Evolutionary conservation across 2,329 filamentous ascomycete species (phyloP), one percentile per base, ranked within the genome.

Genomic region (Zasmidium angulare): DNA sequence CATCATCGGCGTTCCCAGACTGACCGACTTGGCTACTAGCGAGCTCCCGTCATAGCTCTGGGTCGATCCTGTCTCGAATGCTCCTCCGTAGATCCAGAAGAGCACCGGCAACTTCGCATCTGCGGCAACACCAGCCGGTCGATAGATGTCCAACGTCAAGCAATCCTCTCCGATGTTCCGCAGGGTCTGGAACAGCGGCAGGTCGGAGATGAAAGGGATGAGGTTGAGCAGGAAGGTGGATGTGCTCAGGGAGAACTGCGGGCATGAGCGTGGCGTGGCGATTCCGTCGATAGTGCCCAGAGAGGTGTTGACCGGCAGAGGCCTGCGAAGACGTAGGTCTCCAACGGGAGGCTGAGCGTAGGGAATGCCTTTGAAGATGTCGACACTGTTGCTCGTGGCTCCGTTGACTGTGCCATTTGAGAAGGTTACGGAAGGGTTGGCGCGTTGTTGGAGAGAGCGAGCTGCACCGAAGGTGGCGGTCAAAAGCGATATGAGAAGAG

Each of bases 281-380:
- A 83, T 86, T 0, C 86, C 88, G 40, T 85, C 80, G 43, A 89
- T 78, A 0, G 79, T 86, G 1, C 88, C 89, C 79, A 66, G 2
- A 76, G 74, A 3, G n/a, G 46, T 14, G 7, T 80, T 84, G 14
- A 89, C 75, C 10, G 81, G 78, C 68, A 85, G 80, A 0, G 90
- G 89, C 4, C 88, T 86, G 69, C 83, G 86, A 31, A 93, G 81
- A 12, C 90, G 84, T 21, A 90, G 77, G 2, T 78, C 71, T 0
- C 87, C 88, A 0, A 82, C 79, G 0, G 89, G 89, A 1, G 88
- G 81, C 61, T 89, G 78, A 2, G 89, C 89, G 68, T 86, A 93
- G 3, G 89, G 89, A 54, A 93, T 90, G 19, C 86, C 88, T 55
- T 82, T 84, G 76, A 59, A 59, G 29, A 79, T 83, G 56, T 92